Evolutionary conservation across 2,329 filamentous ascomycete genomes (phyloP).

Genomic region (Drechslera avenae): DNA sequence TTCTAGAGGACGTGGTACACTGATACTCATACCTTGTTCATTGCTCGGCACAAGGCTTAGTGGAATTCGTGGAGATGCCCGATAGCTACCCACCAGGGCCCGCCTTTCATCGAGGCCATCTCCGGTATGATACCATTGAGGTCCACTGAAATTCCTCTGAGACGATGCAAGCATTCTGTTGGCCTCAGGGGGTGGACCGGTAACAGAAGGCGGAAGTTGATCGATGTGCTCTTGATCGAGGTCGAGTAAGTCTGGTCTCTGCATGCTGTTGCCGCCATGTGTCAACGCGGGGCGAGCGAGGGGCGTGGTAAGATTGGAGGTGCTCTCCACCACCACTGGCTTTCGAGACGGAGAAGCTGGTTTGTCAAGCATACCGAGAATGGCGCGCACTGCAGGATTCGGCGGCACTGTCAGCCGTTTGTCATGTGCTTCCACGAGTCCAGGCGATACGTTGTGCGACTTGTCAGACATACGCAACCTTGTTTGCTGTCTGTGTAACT

Average conservation of each 20-base stretch:
- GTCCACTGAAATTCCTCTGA: constrained; percentile 32
- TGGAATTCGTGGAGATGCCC: constrained; percentile 56
- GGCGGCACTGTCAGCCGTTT: constrained; percentile 24
- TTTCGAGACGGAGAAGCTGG: constrained; percentile 30
- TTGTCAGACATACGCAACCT: constrained; percentile 22
- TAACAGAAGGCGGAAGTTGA: constrained; percentile 44
- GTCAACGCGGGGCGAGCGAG: constrained; percentile 53
- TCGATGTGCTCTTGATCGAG: constrained; percentile 46
- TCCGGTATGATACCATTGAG: constrained; percentile 42
- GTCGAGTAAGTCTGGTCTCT: constrained; percentile 36
- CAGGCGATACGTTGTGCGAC: constrained; percentile 15
- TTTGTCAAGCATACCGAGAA: constrained; percentile 40
- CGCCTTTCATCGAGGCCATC: constrained; percentile 47
- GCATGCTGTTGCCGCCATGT: constrained; percentile 4
- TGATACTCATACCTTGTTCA: constrained; percentile 44
- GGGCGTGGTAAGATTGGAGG: constrained; percentile 62
- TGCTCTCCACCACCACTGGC: constrained; percentile 51
- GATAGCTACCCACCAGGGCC: constrained; percentile 53
- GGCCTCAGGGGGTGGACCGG: constrained; percentile 27
- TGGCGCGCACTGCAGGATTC: constrained; percentile 43
- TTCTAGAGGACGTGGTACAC: constrained; percentile 44
- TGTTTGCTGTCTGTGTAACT: constrained; percentile 37
- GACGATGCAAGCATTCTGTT: constrained; percentile 15
- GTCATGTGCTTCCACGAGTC: constrained; percentile 28
- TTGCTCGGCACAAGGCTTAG: constrained; percentile 55